A percentile compares a stretch with the other conserved stretches of the same genome.
Conservation (phyloP, 225 moss, liverwort and hornwort species). For the Climacium dendroides region DNA sequence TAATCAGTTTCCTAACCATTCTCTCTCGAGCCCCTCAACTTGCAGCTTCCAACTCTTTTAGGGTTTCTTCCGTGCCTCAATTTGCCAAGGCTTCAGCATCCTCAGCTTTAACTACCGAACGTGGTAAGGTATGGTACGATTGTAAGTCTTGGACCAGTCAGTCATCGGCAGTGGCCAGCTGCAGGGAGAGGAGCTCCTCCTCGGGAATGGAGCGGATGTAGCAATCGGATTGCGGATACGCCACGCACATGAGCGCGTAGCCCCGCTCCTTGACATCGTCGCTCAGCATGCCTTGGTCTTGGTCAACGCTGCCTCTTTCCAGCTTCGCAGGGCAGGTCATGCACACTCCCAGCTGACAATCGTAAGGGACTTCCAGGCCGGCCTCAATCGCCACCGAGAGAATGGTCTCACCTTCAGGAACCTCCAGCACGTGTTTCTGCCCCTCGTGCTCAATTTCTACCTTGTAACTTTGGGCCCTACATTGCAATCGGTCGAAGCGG, state of each 20-base stretch:
- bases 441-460: slow-evolving; percentile 74
- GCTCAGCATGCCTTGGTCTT: slow-evolving; percentile 91
- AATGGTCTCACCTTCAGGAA: slow-evolving; percentile 73
- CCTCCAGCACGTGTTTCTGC: slow-evolving; percentile 48
- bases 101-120: neutral
- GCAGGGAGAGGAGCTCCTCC: slow-evolving; percentile 74
- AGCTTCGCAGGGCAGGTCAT: slow-evolving; percentile 98
- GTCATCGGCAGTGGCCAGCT: slow-evolving; percentile 89
- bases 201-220: slow-evolving; percentile 80
- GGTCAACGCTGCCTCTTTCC: slow-evolving; percentile 62
- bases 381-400: slow-evolving; percentile 62
- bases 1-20: neutral
- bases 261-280: slow-evolving; percentile 81
- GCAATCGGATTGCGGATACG: slow-evolving; percentile 78
- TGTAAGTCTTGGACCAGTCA: slow-evolving; percentile 15
- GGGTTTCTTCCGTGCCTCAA: neutral
- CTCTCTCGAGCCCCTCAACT: slow-evolving; percentile 10
- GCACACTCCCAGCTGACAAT: slow-evolving; percentile 95
- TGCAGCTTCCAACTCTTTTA: slow-evolving; percentile 18
- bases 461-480: slow-evolving; percentile 47
- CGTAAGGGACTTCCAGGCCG: slow-evolving; percentile 60
- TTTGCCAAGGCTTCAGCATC: neutral
- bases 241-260: slow-evolving; percentile 91
- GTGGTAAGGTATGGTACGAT: neutral
- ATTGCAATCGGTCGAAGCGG: slow-evolving; percentile 25